Percentiles rank a stretch among this genome's conserved stretches.
Evolutionary conservation across 2,329 filamentous ascomycete species (phyloP).

Genomic region (Aspergillus vadensis): DNA sequence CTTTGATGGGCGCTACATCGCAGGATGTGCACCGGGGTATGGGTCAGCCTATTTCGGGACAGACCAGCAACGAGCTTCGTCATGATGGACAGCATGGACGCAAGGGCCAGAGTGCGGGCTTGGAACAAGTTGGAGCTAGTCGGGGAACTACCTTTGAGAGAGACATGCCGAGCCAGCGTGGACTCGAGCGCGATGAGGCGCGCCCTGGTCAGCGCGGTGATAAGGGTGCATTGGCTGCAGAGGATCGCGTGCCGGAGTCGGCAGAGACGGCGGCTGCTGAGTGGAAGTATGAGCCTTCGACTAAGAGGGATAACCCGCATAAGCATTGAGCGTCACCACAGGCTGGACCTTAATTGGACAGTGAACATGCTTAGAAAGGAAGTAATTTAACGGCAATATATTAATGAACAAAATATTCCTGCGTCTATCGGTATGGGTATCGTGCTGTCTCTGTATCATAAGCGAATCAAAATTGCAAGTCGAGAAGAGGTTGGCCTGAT

Average conservation of each 20-base stretch:
- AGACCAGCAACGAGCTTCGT: conserved; percentile 51
- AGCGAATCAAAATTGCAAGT: neutral
- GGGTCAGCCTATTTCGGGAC: conserved; percentile 54
- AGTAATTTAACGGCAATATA: neutral
- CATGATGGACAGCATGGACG: conserved; percentile 49
- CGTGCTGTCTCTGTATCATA: neutral
- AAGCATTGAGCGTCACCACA: neutral
- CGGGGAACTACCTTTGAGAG: conserved; percentile 26
- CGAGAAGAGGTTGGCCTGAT: neutral
- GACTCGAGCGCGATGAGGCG: conserved; percentile 31
- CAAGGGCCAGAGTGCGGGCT: conserved; percentile 46
- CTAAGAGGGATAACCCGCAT: conserved; percentile 22
- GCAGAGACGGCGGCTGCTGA: conserved; percentile 31
- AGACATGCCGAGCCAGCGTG: conserved; percentile 29
- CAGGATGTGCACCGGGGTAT: conserved; percentile 56
- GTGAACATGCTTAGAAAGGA: neutral
- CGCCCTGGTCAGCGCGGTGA: conserved; percentile 25
- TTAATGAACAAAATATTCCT: conserved; percentile 3
- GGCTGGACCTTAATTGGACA: conserved; percentile 4
- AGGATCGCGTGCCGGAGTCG: conserved; percentile 32
- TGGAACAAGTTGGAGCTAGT: conserved; percentile 48
- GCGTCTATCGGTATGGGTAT: neutral
- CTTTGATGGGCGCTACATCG: conserved; percentile 56
- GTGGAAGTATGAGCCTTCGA: conserved; percentile 32
- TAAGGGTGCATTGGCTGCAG: conserved; percentile 34